These are phyloP conservation scores for Lignosus rhinocerotis DNA, from an alignment of 1,284 basidiomycete genomes.

Conservation along the genomic window DNA sequence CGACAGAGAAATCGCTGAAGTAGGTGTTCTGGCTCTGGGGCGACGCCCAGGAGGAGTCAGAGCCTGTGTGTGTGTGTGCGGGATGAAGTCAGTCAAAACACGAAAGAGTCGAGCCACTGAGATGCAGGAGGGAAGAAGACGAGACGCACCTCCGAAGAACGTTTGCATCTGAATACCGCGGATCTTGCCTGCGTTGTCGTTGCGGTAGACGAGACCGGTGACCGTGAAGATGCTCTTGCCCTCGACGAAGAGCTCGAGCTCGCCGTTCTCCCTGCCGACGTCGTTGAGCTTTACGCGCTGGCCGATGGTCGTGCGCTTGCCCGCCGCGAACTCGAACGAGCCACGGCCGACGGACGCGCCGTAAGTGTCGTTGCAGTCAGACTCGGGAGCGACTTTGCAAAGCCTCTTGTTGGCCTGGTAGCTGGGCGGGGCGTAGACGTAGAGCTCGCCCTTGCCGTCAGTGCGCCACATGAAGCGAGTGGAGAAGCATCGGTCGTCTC, in stretches of 20 bases:
- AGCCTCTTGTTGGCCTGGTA: slow-evolving; percentile 58
- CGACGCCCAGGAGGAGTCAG: slow-evolving; percentile 48
- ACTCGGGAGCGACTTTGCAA: slow-evolving; percentile 51
- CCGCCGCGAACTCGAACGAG: slow-evolving; percentile 60
- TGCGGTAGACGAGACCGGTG: slow-evolving; percentile 49
- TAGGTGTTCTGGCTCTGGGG: slow-evolving; percentile 57
- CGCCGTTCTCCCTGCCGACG: slow-evolving; percentile 58
- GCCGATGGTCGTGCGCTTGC: slow-evolving; percentile 60
- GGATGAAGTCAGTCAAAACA: slow-evolving; percentile 1
- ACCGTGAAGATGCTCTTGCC: slow-evolving; percentile 59
- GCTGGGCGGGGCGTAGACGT: slow-evolving; percentile 58
- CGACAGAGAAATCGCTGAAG: slow-evolving; percentile 67
- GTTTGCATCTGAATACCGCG: slow-evolving; percentile 68
- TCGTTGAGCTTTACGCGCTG: slow-evolving; percentile 67
- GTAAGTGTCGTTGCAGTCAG: slow-evolving; percentile 61
- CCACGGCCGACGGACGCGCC: slow-evolving; percentile 78
- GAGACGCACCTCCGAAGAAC: slow-evolving; percentile 60
- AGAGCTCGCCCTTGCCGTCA: slow-evolving; percentile 54
- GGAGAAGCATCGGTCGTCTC: slow-evolving; percentile 50
- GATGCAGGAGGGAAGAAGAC: not conserved
- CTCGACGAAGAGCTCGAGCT: slow-evolving; percentile 56
- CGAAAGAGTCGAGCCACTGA: not conserved
- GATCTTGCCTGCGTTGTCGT: slow-evolving; percentile 45
- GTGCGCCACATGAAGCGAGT: slow-evolving; percentile 59
- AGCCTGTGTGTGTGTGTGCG: slow-evolving; percentile 42